Evolutionary conservation across 495 filamentous ascomycete genomes (phyloP).

Genomic region (Trichoderma asperelloides): DNA sequence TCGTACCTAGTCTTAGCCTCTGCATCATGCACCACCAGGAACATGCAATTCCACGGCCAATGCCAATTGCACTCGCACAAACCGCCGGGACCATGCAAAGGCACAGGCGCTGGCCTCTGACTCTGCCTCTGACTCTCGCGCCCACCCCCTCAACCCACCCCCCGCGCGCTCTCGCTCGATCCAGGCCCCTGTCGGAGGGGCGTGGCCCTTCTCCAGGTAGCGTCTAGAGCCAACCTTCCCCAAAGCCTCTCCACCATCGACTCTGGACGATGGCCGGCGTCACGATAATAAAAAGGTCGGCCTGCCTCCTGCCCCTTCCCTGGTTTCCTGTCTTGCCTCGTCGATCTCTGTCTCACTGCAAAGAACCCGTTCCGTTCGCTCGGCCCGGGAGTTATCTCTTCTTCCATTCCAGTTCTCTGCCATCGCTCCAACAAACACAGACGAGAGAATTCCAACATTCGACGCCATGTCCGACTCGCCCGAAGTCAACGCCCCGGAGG

Average conservation of each 20-base stretch:
- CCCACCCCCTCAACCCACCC: no score
- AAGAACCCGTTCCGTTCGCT: conserved; percentile 2
- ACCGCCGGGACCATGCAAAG: no score
- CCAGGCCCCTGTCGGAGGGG: background rate
- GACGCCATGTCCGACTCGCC: background rate
- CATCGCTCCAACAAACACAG: background rate
- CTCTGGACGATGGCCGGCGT: background rate
- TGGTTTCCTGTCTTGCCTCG: conserved; percentile 2
- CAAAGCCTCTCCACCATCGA: background rate
- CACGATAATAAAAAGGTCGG: conserved; percentile 6
- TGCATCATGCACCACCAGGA: no score
- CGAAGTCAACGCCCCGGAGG: background rate
- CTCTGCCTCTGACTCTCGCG: background rate
- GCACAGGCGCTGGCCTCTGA: background rate
- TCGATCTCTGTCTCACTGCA: conserved; percentile 2
- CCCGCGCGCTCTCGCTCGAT: background rate
- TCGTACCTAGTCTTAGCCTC: background rate
- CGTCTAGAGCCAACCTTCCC: background rate
- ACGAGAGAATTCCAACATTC: background rate
- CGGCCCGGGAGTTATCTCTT: background rate
- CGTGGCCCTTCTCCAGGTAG: background rate
- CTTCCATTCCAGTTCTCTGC: background rate
- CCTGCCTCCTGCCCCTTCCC: conserved; percentile 1
- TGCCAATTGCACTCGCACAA: background rate
- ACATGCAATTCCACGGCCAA: background rate